Conservation (phyloP, 2,329 filamentous ascomycete genomes). For the Leptographium radiaticola region DNA sequence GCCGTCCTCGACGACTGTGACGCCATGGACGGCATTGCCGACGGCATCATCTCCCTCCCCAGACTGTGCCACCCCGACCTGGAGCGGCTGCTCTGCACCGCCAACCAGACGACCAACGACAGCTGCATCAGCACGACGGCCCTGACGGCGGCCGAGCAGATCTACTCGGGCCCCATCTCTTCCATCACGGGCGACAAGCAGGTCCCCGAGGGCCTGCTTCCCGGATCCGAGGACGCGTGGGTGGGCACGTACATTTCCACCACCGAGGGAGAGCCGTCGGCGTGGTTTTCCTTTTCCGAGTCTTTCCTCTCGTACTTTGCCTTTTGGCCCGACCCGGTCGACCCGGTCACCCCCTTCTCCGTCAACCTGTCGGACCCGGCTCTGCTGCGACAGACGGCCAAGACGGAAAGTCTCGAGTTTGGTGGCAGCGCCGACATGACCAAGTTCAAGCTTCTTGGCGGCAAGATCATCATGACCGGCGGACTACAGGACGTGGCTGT, state of each 20-base stretch:
- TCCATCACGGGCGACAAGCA: conserved; percentile 16
- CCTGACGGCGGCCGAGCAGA: conserved; percentile 18
- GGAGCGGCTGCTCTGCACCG: conserved; percentile 3
- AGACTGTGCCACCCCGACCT: conserved; percentile 24
- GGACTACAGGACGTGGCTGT: not conserved
- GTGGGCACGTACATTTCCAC: conserved; percentile 1
- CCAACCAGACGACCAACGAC: conserved; percentile 12
- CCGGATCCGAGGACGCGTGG: conserved; percentile 27
- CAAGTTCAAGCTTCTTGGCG: conserved; percentile 23
- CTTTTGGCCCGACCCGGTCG: not conserved
- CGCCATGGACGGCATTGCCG: conserved; percentile 23
- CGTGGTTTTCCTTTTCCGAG: not conserved
- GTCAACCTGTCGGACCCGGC: not conserved
- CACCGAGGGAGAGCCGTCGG: not conserved
- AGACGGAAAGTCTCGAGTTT: not conserved
- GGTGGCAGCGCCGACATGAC: conserved; percentile 19
- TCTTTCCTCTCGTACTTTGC: not conserved
- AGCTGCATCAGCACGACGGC: conserved; percentile 27
- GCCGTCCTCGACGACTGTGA: conserved; percentile 29
- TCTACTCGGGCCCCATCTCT: conserved; percentile 17
- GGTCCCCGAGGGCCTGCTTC: conserved; percentile 29
- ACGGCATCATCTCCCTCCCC: conserved; percentile 28
- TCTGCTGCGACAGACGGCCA: not conserved
- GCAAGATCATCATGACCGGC: conserved; percentile 25
- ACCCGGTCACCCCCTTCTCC: not conserved